Conservation (phyloP, 23 red algal species). For the Cyanidium caldarium region DNA sequence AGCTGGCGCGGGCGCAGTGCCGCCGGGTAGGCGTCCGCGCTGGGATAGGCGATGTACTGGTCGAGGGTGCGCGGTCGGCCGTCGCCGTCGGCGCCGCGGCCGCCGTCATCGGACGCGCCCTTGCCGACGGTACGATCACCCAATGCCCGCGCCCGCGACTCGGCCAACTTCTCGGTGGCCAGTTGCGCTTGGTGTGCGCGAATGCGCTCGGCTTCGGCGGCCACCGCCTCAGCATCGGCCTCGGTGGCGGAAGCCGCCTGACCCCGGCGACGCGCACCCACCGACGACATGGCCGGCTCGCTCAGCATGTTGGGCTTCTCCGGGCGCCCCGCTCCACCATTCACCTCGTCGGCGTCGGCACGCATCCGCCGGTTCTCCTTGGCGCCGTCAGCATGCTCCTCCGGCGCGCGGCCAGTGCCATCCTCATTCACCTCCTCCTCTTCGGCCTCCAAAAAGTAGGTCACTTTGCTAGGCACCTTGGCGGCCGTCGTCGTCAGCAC, state of each 20-base stretch:
- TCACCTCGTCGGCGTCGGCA: background rate
- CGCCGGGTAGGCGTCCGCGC: slow-evolving; percentile 28
- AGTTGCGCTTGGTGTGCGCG: slow-evolving; percentile 68
- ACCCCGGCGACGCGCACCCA: slow-evolving; percentile 16
- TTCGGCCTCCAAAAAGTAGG: slow-evolving; percentile 43
- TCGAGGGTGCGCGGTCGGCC: slow-evolving; percentile 28
- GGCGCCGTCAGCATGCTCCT: too few relatives aligned
- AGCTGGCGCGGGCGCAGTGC: slow-evolving; percentile 39
- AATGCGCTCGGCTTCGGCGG: slow-evolving; percentile 39
- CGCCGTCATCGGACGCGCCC: background rate
- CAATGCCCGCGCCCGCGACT: slow-evolving; percentile 9
- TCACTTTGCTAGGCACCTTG: slow-evolving; percentile 58
- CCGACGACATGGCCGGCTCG: too few relatives aligned
- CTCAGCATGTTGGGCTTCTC: too few relatives aligned
- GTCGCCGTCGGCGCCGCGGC: background rate
- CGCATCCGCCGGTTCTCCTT: too few relatives aligned
- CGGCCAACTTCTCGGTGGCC: slow-evolving; percentile 44
- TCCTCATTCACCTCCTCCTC: slow-evolving; percentile 44
- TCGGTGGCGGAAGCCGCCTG: background rate
- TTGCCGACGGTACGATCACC: too few relatives aligned
- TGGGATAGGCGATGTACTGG: slow-evolving; percentile 42
- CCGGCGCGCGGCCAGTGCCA: background rate
- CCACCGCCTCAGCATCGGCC: slow-evolving; percentile 6
- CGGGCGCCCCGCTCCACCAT: slow-evolving; percentile 1
- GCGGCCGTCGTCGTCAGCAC: slow-evolving; percentile 33